phyloP scores from a whole-genome alignment of 306 rosid genomes.

The Chamaecrista fasciculata region DNA sequence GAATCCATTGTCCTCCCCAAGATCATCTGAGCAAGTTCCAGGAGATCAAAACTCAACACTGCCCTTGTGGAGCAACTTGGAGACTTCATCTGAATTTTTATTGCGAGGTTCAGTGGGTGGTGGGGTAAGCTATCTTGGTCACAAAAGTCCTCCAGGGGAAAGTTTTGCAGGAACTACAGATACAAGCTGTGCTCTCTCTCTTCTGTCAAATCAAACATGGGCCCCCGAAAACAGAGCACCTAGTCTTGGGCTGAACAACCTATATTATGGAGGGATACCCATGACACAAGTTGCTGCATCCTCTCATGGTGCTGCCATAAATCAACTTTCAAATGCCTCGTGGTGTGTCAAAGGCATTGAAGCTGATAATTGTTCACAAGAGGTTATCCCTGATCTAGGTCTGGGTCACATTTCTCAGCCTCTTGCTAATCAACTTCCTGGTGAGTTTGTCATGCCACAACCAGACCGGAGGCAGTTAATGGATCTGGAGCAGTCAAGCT shows the following conservation, averaged over 20 bases:
- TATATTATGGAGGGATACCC: slow-evolving; percentile 51
- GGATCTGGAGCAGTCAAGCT: slow-evolving; percentile 55
- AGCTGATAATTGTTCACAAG: slow-evolving; percentile 42
- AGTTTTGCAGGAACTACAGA: slow-evolving; percentile 56
- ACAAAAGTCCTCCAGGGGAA: slow-evolving; percentile 61
- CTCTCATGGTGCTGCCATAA: slow-evolving; percentile 38
- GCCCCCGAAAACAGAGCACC: slow-evolving; percentile 58
- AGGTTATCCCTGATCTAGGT: slow-evolving; percentile 54
- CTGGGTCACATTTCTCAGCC: slow-evolving; percentile 61
- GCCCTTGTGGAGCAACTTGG: slow-evolving; percentile 61
- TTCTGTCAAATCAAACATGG: slow-evolving; percentile 97
- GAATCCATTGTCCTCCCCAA: slow-evolving; percentile 45
- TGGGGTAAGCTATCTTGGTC: slow-evolving; percentile 47
- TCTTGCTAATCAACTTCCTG: slow-evolving; percentile 37
- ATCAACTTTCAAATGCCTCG: slow-evolving; percentile 48
- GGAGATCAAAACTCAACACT: slow-evolving; percentile 41
- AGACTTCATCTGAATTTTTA: slow-evolving; percentile 49
- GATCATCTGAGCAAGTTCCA: slow-evolving; percentile 45
- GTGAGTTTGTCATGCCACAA: slow-evolving; percentile 47
- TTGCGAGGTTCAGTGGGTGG: slow-evolving; percentile 59
- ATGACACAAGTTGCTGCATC: slow-evolving; percentile 50
- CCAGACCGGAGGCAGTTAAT: slow-evolving; percentile 61
- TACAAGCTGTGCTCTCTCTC: slow-evolving; percentile 99
- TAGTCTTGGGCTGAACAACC: slow-evolving; percentile 50
- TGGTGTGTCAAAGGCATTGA: slow-evolving; percentile 67